Evolutionary conservation across 345 rosid genomes (phyloP).

Genomic region (Ricinus communis): DNA sequence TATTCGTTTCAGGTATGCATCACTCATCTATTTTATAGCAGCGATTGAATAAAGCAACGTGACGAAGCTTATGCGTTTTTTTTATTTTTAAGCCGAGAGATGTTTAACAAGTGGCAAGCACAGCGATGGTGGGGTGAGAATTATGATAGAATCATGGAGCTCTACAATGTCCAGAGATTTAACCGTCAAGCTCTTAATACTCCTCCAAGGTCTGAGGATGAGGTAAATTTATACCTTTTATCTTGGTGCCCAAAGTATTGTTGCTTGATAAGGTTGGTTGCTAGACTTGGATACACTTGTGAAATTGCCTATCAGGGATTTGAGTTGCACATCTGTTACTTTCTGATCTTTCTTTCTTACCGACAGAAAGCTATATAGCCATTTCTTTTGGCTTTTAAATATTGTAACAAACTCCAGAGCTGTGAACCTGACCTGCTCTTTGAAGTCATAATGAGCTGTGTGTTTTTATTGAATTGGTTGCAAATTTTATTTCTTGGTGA

Average conservation of each 20-base stretch:
- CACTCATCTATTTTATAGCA: constrained; percentile 9
- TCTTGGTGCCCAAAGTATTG: background rate
- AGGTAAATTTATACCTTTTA: constrained; percentile 39
- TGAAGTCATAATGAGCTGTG: background rate
- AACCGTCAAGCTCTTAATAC: constrained; percentile 91
- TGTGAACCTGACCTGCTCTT: background rate
- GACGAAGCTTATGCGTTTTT: constrained; percentile 25
- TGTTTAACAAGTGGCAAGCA: constrained; percentile 97
- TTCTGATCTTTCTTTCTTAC: background rate
- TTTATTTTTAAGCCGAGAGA: constrained; percentile 79
- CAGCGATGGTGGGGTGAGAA: constrained; percentile 99
- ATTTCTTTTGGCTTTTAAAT: background rate
- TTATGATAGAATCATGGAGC: constrained; percentile 90
- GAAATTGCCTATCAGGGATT: background rate
- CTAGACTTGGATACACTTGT: background rate
- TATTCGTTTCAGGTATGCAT: constrained; percentile 81
- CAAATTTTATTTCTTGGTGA: no score
- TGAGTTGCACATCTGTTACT: background rate
- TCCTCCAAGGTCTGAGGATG: constrained; percentile 89
- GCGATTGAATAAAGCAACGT: background rate
- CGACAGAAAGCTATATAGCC: background rate
- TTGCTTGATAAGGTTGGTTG: background rate
- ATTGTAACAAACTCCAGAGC: background rate
- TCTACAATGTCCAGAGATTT: constrained; percentile 94
- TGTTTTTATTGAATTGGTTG: background rate